phyloP scores from a whole-genome alignment of 176 grass and related monocot species.

The Paspalum notatum region DNA sequence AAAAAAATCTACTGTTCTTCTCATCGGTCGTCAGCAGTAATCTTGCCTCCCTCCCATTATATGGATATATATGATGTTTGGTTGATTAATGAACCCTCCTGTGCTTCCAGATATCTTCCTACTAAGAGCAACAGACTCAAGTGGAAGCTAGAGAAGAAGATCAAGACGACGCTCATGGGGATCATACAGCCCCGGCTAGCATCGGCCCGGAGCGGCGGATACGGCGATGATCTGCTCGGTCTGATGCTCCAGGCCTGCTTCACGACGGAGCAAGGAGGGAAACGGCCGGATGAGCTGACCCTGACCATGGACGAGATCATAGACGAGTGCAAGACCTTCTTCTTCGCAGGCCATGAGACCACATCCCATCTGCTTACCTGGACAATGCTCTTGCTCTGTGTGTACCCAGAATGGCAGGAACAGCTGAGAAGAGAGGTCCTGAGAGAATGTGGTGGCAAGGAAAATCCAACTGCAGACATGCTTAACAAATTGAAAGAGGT shows the following conservation, averaged over 20 bases:
- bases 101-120: conserved; percentile 48
- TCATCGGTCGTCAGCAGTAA: neutral
- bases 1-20: neutral
- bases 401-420: conserved; percentile 63
- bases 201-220: conserved; percentile 1
- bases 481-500: conserved; percentile 59
- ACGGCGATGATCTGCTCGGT: conserved; percentile 51
- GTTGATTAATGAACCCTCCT: neutral
- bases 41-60: neutral
- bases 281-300: neutral
- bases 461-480: conserved; percentile 51
- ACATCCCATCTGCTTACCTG: conserved; percentile 62
- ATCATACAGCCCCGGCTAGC: conserved; percentile 46
- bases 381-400: conserved; percentile 57
- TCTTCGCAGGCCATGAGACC: conserved; percentile 70
- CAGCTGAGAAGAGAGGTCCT: conserved; percentile 56
- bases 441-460: conserved; percentile 45
- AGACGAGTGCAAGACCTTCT: conserved; percentile 75
- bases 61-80: too few species aligned
- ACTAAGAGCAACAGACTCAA: conserved; percentile 40
- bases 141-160: conserved; percentile 53
- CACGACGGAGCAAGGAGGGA: conserved; percentile 14
- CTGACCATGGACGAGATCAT: conserved; percentile 58
- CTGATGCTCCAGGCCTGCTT: conserved; percentile 54
- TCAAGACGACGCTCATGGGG: conserved; percentile 26